phyloP scores from a whole-genome alignment of 2,329 filamentous ascomycete species.

The Dothistroma pini region DNA sequence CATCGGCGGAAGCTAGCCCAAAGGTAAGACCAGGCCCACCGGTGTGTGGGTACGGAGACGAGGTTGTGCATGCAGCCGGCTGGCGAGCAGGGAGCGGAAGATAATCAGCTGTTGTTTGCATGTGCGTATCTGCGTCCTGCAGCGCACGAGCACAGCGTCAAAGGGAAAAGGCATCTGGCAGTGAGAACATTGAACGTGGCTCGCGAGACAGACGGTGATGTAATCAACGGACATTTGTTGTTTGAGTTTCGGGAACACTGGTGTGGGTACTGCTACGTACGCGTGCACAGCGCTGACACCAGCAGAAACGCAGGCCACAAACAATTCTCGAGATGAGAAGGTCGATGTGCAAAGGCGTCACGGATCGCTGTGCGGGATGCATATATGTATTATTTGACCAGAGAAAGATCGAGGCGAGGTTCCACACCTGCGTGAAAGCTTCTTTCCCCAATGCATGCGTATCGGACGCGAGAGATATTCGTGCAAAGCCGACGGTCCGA shows the following conservation, averaged over 20 bases:
- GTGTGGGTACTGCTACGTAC: too few relatives aligned
- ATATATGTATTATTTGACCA: background rate
- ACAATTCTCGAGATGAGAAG: background rate
- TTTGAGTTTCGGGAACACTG: background rate
- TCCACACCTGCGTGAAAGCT: background rate
- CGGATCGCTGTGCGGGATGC: background rate
- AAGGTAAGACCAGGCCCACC: background rate
- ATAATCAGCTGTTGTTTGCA: background rate
- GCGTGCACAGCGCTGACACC: background rate
- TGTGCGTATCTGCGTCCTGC: background rate
- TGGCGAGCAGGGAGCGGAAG: background rate
- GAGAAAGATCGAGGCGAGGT: background rate
- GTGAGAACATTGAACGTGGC: conserved; percentile 9
- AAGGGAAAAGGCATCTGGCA: background rate
- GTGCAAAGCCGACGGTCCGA: background rate
- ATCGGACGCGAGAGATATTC: background rate
- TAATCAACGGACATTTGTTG: background rate
- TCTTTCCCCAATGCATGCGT: conserved; percentile 4
- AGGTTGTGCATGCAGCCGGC: background rate
- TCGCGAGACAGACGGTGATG: background rate
- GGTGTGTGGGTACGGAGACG: background rate
- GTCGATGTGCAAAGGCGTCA: background rate
- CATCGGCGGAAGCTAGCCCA: conserved; percentile 1
- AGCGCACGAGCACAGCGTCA: conserved; percentile 1
- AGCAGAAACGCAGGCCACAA: too few relatives aligned